Evolutionary conservation across 768 basidiomycete species (phyloP).

Genomic region (Rhodotorula toruloides): DNA sequence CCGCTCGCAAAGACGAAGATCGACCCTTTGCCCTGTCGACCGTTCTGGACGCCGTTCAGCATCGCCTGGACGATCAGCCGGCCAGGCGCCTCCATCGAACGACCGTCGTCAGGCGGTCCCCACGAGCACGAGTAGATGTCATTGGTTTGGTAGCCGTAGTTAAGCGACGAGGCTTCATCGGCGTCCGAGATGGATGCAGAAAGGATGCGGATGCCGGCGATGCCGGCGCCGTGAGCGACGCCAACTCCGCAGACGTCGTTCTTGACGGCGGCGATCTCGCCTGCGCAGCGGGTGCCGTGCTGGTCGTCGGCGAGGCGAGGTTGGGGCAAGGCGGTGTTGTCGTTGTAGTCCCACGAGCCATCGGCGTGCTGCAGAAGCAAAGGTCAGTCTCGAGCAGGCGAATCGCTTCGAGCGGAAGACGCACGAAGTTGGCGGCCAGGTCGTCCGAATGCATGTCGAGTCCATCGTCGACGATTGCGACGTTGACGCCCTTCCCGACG

Average conservation of each 20-base stretch:
- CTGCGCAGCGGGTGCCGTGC: conserved; percentile 96
- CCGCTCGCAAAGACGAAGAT: conserved; percentile 96
- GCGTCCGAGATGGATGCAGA: conserved; percentile 90
- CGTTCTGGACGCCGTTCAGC: conserved; percentile 85
- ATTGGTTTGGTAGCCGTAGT: conserved; percentile 85
- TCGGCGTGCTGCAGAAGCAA: conserved; percentile 59
- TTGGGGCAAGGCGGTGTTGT: conserved; percentile 77
- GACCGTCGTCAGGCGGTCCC: conserved; percentile 95
- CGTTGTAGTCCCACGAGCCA: conserved; percentile 94
- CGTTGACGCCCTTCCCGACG: conserved; percentile 76
- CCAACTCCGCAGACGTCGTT: conserved; percentile 93
- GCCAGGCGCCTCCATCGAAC: conserved; percentile 87
- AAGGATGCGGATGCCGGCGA: conserved; percentile 91
- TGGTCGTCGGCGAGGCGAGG: conserved; percentile 85
- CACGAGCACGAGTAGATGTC: conserved; percentile 95
- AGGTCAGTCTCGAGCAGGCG: neutral
- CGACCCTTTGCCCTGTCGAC: conserved; percentile 81
- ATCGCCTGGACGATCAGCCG: conserved; percentile 89
- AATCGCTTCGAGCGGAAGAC: conserved; percentile 45
- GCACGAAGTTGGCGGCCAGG: conserved; percentile 82
- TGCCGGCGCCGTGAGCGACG: conserved; percentile 82
- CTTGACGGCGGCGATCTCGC: conserved; percentile 86
- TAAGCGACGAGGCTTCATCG: conserved; percentile 91
- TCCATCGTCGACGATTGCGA: conserved; percentile 91
- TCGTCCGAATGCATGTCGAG: conserved; percentile 80